Base-by-base conservation (phyloP, 2,329 filamentous ascomycete genomes). In the Epichloe hybrida region DNA sequence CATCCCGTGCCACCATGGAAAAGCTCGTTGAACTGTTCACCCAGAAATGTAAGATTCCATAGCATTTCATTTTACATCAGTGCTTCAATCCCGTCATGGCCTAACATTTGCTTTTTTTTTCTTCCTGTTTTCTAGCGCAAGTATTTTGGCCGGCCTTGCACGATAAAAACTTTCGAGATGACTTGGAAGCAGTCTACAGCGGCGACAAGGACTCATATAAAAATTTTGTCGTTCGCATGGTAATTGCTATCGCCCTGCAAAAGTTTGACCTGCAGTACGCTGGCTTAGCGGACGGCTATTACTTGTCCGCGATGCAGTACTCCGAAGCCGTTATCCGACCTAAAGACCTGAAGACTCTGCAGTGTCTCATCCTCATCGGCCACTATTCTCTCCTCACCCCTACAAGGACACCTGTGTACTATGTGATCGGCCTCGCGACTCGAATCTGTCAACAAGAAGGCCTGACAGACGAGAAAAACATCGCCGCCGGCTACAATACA, bases 201-300 rank as follows among this genome's bases (percentile, higher is more conserved):
- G 86, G 86, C 47, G 84, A 82, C 50, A 75, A 70, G 5, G 86
- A 95, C 58, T 76, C 88, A 0, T 91, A 90, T 64, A 83, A 90
- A 62, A 89, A 93, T 60, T 97, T 96, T 60, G 79, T 91, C 43
- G 72, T 94, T 48, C 83, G 88, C 52, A 90, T 97, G 80, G 88
- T 96, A 49, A 82, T 97, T 61, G 91, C 93, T 34, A 95, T 96
- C 61, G 91, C 88, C 64, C 79, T 97, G 67, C 91, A 97, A 67
- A 95, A 94, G 66, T 76, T 96, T 60, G 88, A 90, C 62, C 80
- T 84, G 0, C 83, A 87, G 56, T 97, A 93, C 65, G 89, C 90
- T n/a, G 90, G 90, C 23, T 72, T 97, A 31, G 91, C 93, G 34
- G 91, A 97, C 67, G 90, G 88, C 63, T 97, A 95, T 69, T 97